phyloP scores from a whole-genome alignment of 169 alveolate genomes.

The Plasmodium gaboni region DNA sequence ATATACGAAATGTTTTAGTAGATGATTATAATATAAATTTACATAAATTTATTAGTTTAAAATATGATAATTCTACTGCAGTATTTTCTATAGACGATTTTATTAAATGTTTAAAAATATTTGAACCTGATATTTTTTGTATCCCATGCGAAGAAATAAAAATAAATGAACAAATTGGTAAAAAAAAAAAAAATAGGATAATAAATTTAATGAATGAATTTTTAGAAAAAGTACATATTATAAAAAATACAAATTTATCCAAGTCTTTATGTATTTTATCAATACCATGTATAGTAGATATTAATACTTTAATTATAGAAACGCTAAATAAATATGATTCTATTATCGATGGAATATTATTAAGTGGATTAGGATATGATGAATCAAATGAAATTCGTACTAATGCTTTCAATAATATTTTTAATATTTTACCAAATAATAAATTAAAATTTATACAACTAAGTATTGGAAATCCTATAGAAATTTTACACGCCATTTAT shows the following conservation, averaged over 20 bases:
- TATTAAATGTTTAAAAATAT: slow-evolving; percentile 49
- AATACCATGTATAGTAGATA: slow-evolving; percentile 43
- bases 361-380: slow-evolving; percentile 74
- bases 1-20: slow-evolving; percentile 47
- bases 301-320: slow-evolving; percentile 14
- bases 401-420: slow-evolving; percentile 16
- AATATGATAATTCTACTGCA: slow-evolving; percentile 17
- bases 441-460: slow-evolving; percentile 79
- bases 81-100: slow-evolving; percentile 58
- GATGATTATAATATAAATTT: slow-evolving; percentile 34
- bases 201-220: slow-evolving; percentile 43
- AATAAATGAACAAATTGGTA: slow-evolving; percentile 56
- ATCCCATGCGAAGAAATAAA: slow-evolving; percentile 71
- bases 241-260: slow-evolving; percentile 22
- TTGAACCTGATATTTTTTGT: slow-evolving; percentile 72
- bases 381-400: slow-evolving; percentile 62
- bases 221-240: slow-evolving; percentile 53
- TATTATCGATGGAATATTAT: slow-evolving; percentile 32
- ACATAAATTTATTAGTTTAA: slow-evolving; percentile 41
- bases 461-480: slow-evolving; percentile 77
- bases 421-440: slow-evolving; percentile 26
- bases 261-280: slow-evolving; percentile 48
- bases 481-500: slow-evolving; percentile 77
- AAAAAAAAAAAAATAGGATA: slow-evolving; percentile 63
- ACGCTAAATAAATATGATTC: slow-evolving; percentile 34